These are phyloP conservation scores for Scorias spongiosa DNA, from an alignment of 2,329 filamentous ascomycete genomes.

Conservation along the genomic window DNA sequence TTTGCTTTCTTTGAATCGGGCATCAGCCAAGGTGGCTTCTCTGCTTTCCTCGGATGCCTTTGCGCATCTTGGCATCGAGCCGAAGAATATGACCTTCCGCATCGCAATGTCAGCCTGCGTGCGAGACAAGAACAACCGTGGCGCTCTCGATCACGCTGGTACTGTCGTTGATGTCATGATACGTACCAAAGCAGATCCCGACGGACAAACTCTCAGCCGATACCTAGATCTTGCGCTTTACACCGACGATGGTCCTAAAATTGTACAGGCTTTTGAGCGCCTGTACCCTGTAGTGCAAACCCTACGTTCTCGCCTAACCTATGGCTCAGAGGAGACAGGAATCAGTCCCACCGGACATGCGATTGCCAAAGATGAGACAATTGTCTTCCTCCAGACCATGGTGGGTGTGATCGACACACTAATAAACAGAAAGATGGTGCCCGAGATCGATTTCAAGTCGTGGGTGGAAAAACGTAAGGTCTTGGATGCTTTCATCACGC, in stretches of 20 bases:
- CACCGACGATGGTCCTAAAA: constrained; percentile 17
- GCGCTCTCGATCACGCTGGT: constrained; percentile 49
- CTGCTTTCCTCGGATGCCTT: constrained; percentile 33
- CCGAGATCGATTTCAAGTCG: constrained; percentile 4
- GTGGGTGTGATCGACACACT: constrained; percentile 17
- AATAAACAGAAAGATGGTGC: constrained; percentile 10
- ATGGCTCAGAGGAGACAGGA: constrained; percentile 5
- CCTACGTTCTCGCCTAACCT: constrained; percentile 9
- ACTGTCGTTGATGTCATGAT: constrained; percentile 51
- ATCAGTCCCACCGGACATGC: not conserved
- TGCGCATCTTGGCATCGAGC: constrained; percentile 16
- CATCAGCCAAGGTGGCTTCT: constrained; percentile 45
- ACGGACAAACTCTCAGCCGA: constrained; percentile 35
- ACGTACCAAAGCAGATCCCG: constrained; percentile 28
- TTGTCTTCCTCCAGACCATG: constrained; percentile 10
- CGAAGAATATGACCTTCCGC: constrained; percentile 42
- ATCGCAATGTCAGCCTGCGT: constrained; percentile 60
- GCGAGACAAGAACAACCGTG: constrained; percentile 61
- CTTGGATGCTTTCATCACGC: constrained; percentile 8
- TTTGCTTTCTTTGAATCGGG: constrained; percentile 48
- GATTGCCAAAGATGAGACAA: constrained; percentile 6
- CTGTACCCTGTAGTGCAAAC: constrained; percentile 11
- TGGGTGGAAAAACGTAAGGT: constrained; percentile 10
- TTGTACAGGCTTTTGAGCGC: constrained; percentile 12
- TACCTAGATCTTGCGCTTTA: constrained; percentile 44